Conservation (phyloP, 306 rosid species). For the Hippophae rhamnoides region DNA sequence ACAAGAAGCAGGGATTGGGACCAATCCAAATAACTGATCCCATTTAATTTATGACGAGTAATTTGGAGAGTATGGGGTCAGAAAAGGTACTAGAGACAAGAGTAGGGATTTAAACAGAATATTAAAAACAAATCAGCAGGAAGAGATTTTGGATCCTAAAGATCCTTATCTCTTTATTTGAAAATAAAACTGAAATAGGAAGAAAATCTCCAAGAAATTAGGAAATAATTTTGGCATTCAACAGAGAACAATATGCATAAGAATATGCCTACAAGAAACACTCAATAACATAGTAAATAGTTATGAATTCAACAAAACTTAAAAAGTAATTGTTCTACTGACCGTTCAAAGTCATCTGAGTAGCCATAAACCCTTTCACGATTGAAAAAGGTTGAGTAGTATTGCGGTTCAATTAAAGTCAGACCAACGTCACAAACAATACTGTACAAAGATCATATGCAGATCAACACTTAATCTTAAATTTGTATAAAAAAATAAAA, state of each 20-base stretch:
- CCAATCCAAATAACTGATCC: too few species aligned
- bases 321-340: constrained; percentile 15
- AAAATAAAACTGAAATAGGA: too few species aligned
- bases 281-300: not conserved
- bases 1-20: too few species aligned
- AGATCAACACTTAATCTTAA: constrained; percentile 9
- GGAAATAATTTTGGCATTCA: too few species aligned
- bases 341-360: constrained; percentile 93
- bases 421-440: constrained; percentile 76
- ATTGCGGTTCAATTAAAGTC: constrained; percentile 67
- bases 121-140: too few species aligned
- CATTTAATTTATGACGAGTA: too few species aligned
- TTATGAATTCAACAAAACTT: not conserved
- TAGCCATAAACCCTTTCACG: constrained; percentile 77
- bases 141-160: too few species aligned
- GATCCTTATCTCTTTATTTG: too few species aligned
- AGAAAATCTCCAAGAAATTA: too few species aligned
- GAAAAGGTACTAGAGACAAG: too few species aligned
- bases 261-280: not conserved
- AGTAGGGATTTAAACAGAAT: too few species aligned
- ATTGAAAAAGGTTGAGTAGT: constrained; percentile 55
- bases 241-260: not conserved
- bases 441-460: constrained; percentile 36
- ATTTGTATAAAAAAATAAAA: constrained; percentile 8
- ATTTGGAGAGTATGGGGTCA: too few species aligned